Percentiles rank a stretch among this genome's conserved stretches.
phyloP scores from a whole-genome alignment of 1,284 basidiomycete species.

The Cryptococcus wingfieldii region DNA sequence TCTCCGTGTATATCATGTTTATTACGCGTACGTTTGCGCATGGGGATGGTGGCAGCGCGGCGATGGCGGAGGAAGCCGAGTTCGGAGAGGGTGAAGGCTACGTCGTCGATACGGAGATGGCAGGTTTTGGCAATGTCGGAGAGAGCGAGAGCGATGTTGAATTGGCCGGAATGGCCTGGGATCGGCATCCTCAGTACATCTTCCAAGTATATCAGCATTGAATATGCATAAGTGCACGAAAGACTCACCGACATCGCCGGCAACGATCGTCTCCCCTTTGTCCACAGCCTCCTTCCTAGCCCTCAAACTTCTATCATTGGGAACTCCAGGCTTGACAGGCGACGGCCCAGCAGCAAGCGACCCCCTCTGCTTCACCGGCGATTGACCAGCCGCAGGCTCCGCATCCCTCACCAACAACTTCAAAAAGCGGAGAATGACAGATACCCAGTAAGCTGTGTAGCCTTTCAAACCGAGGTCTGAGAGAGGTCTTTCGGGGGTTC shows the following conservation, averaged over 20 bases:
- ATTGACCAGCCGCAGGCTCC: constrained; percentile 10
- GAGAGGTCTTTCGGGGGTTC: constrained; percentile 90
- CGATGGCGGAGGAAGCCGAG: constrained; percentile 66
- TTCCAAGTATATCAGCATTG: neutral
- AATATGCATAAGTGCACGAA: neutral
- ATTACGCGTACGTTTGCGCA: neutral
- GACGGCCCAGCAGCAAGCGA: neutral
- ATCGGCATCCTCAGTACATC: constrained; percentile 13
- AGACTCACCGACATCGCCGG: constrained; percentile 24
- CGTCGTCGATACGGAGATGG: constrained; percentile 77
- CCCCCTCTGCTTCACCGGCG: constrained; percentile 2
- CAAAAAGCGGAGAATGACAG: constrained; percentile 77
- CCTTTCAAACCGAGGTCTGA: constrained; percentile 88
- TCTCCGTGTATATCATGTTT: neutral
- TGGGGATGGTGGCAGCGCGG: constrained; percentile 6
- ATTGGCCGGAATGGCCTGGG: constrained; percentile 23
- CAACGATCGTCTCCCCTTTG: constrained; percentile 8
- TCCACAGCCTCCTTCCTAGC: constrained; percentile 8
- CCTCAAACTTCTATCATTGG: constrained; percentile 17
- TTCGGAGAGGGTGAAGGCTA: constrained; percentile 80
- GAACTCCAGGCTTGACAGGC: constrained; percentile 3
- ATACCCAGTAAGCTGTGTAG: constrained; percentile 88
- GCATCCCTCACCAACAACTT: constrained; percentile 52
- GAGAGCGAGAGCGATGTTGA: constrained; percentile 61
- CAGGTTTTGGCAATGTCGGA: constrained; percentile 71